phyloP scores from a whole-genome alignment of 2,329 filamentous ascomycete genomes.

The Xylaria sp. region DNA sequence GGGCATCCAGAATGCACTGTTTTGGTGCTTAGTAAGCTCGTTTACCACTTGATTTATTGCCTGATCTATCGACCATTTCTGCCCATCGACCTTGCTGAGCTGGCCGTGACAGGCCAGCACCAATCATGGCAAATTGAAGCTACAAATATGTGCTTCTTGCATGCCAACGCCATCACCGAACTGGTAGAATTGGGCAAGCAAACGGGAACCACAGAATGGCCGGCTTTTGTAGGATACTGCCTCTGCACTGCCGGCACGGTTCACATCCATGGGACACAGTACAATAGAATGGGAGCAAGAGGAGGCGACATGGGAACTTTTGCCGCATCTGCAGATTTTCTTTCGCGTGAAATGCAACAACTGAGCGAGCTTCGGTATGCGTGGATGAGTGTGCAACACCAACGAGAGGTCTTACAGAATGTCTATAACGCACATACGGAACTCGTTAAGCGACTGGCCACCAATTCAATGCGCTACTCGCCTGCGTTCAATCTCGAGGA shows the following conservation, averaged over 20 bases:
- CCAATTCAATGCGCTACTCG: constrained; percentile 76
- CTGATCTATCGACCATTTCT: constrained; percentile 88
- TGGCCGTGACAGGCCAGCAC: constrained; percentile 82
- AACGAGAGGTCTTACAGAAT: constrained; percentile 79
- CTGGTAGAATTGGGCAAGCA: constrained; percentile 82
- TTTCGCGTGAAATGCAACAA: constrained; percentile 83
- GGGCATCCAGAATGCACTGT: constrained; percentile 81
- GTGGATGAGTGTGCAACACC: constrained; percentile 83
- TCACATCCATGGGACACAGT: constrained; percentile 87
- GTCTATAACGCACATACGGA: constrained; percentile 84
- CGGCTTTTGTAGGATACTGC: constrained; percentile 86
- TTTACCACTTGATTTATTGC: constrained; percentile 89
- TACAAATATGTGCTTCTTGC: constrained; percentile 85
- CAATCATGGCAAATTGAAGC: constrained; percentile 95
- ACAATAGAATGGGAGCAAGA: constrained; percentile 63
- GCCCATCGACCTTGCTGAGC: constrained; percentile 83
- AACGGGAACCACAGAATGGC: constrained; percentile 82
- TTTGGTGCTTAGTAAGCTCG: constrained; percentile 83
- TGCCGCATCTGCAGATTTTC: constrained; percentile 71
- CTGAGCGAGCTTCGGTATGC: constrained; percentile 77
- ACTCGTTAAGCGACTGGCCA: constrained; percentile 77
- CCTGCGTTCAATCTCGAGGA: constrained; percentile 87
- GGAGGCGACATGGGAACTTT: constrained; percentile 71
- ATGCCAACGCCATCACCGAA: constrained; percentile 88
- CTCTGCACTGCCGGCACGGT: constrained; percentile 88